Conservation (phyloP, 2,329 filamentous ascomycete genomes). For the Aspergillus uvarum region DNA sequence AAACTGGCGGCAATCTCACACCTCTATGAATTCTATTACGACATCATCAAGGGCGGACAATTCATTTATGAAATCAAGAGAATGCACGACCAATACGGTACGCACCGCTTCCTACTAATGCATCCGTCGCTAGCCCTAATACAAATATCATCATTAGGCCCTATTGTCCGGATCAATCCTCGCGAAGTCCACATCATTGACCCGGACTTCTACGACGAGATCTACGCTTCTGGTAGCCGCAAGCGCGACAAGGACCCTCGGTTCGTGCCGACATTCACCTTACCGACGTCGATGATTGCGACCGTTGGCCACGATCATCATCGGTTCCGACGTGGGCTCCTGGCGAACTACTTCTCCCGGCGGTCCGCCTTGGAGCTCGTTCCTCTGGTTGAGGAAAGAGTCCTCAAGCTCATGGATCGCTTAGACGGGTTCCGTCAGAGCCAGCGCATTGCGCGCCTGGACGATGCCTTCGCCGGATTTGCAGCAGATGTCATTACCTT, state of each 20-base stretch:
- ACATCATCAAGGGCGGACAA: neutral
- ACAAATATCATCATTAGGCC: neutral
- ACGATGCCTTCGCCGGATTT: slow-evolving; percentile 3
- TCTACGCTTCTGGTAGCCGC: neutral
- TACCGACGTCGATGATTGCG: neutral
- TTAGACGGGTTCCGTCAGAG: neutral
- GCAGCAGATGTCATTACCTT: slow-evolving; percentile 6
- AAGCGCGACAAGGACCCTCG: slow-evolving; percentile 8
- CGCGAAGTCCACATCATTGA: too few relatives aligned
- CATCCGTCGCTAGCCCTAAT: too few relatives aligned
- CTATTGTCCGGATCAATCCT: too few relatives aligned
- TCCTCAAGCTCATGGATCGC: neutral
- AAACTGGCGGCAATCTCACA: neutral
- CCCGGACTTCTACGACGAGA: too few relatives aligned
- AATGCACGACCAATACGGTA: slow-evolving; percentile 13
- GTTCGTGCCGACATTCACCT: neutral
- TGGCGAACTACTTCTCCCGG: slow-evolving; percentile 14
- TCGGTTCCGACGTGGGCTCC: slow-evolving; percentile 11
- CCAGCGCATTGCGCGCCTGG: neutral
- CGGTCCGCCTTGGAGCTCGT: slow-evolving; percentile 1
- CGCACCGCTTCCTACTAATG: neutral
- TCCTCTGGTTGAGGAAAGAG: neutral
- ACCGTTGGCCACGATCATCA: slow-evolving; percentile 10
- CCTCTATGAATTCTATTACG: neutral
- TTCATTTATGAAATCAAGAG: neutral